Evolutionary conservation across 306 rosid species (phyloP).

Genomic region (Gastrolobium villosum): DNA sequence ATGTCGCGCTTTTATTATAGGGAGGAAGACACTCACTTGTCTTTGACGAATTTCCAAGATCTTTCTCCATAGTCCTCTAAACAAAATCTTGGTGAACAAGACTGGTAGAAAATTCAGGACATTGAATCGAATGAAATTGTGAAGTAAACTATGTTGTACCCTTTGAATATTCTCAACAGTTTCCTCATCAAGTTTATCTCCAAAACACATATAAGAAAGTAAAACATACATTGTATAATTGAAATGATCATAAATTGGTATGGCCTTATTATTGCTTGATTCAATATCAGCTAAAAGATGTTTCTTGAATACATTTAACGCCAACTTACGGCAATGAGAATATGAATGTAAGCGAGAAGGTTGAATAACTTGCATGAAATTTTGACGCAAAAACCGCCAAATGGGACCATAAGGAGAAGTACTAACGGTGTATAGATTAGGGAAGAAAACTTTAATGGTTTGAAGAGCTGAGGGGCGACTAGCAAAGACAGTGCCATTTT

Average conservation of each 20-base stretch:
- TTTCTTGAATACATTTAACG: slow-evolving; percentile 35
- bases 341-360: slow-evolving; percentile 52
- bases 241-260: slow-evolving; percentile 48
- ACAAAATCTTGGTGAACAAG: slow-evolving; percentile 56
- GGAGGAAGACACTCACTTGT: slow-evolving; percentile 51
- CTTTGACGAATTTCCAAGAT: slow-evolving; percentile 47
- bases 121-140: slow-evolving; percentile 56
- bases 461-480: slow-evolving; percentile 53
- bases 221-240: slow-evolving; percentile 49
- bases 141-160: slow-evolving; percentile 40
- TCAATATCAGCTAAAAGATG: slow-evolving; percentile 29
- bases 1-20: slow-evolving; percentile 59
- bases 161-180: slow-evolving; percentile 35
- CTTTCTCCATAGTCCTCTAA: slow-evolving; percentile 54
- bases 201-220: slow-evolving; percentile 54
- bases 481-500: slow-evolving; percentile 56
- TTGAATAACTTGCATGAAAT: slow-evolving; percentile 52
- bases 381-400: slow-evolving; percentile 64
- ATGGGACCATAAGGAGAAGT: slow-evolving; percentile 57
- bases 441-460: slow-evolving; percentile 48
- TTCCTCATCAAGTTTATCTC: slow-evolving; percentile 50
- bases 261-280: slow-evolving; percentile 24
- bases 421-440: slow-evolving; percentile 43
- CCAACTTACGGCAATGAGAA: slow-evolving; percentile 55
- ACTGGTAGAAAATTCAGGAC: slow-evolving; percentile 57